Percentiles rank a stretch among this genome's conserved stretches.
phyloP scores from a whole-genome alignment of 768 basidiomycete species.

The Leccinellum rugosiceps region DNA sequence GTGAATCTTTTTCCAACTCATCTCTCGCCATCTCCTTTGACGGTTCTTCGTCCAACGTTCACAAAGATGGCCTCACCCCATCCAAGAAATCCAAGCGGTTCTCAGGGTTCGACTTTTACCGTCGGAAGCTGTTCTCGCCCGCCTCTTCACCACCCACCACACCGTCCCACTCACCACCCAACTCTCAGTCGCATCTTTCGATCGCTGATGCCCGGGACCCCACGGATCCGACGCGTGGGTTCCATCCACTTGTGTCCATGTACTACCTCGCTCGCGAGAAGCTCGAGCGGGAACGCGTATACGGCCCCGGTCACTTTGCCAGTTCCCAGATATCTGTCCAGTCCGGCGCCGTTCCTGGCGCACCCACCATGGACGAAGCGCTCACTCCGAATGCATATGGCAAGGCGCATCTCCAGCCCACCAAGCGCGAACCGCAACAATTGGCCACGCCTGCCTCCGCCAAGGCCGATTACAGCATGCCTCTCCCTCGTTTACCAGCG shows the following conservation, averaged over 20 bases:
- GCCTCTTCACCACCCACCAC: conserved; percentile 46
- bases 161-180: conserved; percentile 59
- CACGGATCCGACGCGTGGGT: conserved; percentile 85
- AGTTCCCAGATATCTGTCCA: conserved; percentile 77
- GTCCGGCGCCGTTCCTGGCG: conserved; percentile 22
- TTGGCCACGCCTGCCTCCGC: conserved; percentile 29
- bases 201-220: conserved; percentile 49
- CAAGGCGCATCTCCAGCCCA: conserved; percentile 30
- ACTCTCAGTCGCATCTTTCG: conserved; percentile 55
- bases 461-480: conserved; percentile 78
- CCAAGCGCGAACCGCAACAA: conserved; percentile 32
- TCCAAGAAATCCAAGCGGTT: conserved; percentile 79
- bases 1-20: conserved; percentile 59
- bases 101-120: conserved; percentile 92
- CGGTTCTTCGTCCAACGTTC: conserved; percentile 39
- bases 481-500: conserved; percentile 74
- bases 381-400: conserved; percentile 14
- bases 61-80: conserved; percentile 42
- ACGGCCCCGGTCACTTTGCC: conserved; percentile 92
- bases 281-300: conserved; percentile 89
- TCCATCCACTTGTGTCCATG: conserved; percentile 93
- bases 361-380: conserved; percentile 17
- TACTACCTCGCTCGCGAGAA: conserved; percentile 97
- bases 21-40: conserved; percentile 66
- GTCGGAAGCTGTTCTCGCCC: conserved; percentile 78